These are phyloP conservation scores for Trypanosoma mega DNA, from an alignment of 208 protist genomes.

Conservation along the genomic window DNA sequence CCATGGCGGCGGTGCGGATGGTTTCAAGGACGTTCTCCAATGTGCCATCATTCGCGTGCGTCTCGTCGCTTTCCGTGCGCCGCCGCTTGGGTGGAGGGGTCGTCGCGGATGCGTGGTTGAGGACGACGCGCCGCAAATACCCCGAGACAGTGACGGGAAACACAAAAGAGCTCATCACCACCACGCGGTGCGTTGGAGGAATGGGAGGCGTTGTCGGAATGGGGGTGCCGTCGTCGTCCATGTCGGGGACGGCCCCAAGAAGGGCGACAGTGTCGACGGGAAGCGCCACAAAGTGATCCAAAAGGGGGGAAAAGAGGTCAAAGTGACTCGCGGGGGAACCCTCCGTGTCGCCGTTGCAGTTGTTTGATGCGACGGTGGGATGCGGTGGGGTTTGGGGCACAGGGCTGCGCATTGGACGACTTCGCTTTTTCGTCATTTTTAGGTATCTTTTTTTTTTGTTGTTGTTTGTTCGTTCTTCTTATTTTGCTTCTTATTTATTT, in stretches of 20 bases:
- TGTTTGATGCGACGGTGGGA: slow-evolving; percentile 16
- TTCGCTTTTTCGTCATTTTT: not conserved
- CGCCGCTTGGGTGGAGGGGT: not conserved
- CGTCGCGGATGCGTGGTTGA: not conserved
- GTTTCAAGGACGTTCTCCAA: not conserved
- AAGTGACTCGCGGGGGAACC: slow-evolving; percentile 12
- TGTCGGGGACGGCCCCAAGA: not conserved
- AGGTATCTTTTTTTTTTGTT: not conserved
- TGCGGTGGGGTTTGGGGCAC: not conserved
- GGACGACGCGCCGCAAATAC: slow-evolving; percentile 14
- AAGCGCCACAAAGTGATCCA: slow-evolving; percentile 41
- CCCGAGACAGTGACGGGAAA: slow-evolving; percentile 15
- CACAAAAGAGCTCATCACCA: slow-evolving; percentile 16
- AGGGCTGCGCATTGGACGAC: not conserved
- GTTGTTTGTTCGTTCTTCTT: not conserved
- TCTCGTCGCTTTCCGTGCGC: not conserved
- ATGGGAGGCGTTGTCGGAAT: not conserved
- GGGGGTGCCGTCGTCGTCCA: not conserved
- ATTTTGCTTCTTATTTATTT: no score
- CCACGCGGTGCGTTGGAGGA: slow-evolving; percentile 6
- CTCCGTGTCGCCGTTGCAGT: slow-evolving; percentile 14
- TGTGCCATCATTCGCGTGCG: not conserved
- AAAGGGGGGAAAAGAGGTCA: slow-evolving; percentile 44
- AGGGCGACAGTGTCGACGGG: not conserved
- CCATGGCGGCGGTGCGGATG: slow-evolving; percentile 22